Evolutionary conservation across 1,139 yeast species (phyloP), one percentile per base, ranked within the genome.

Genomic region (Hyphopichia fennica): DNA sequence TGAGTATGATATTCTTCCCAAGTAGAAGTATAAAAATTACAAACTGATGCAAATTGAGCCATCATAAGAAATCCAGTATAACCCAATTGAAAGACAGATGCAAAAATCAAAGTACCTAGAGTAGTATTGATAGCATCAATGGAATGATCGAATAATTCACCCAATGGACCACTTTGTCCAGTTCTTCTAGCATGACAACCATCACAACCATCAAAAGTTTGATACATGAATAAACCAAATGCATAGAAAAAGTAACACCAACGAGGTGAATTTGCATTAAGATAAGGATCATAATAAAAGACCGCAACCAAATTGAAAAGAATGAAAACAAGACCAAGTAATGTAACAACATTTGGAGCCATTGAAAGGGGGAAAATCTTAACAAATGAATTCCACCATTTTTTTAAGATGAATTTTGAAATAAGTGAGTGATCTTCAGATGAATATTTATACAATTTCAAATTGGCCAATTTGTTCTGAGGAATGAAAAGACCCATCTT

Each of bases 1-100:
- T 90, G 96, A 1, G 98, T 91, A 57, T 90, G 95, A 60, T 80
- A 91, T 59, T 90, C 97, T 66, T 91, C 98, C 98, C 98, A 91
- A 0, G 98, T 91, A 37, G 95, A 84, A 43, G 88, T 65, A 60
- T 90, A 91, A 60, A 91, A 91, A 65, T 91, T 91, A 52, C 84
- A 77, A 40, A 89, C 75, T 7, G 91, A 72, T 8, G 86, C 85
- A 63, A 89, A 87, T 60, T 89, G 96, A 11, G 88, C 67, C 41
- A 82, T 50, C 45, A 88, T 58, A 35, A 87, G 69, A 48, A 78
- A 56, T 68, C 82, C 77, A 6, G 86, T 79, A 55, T 79, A 84
- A 0, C 96, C 95, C 63, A 86, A 69, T 45, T 85, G 84, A 34
- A 84, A 72, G 9, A 81, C 89, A 2, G 95, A 81, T 4, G 82